These are phyloP conservation scores for Stylonectria norvegica DNA, from an alignment of 2,329 filamentous ascomycete genomes.

Conservation along the genomic window DNA sequence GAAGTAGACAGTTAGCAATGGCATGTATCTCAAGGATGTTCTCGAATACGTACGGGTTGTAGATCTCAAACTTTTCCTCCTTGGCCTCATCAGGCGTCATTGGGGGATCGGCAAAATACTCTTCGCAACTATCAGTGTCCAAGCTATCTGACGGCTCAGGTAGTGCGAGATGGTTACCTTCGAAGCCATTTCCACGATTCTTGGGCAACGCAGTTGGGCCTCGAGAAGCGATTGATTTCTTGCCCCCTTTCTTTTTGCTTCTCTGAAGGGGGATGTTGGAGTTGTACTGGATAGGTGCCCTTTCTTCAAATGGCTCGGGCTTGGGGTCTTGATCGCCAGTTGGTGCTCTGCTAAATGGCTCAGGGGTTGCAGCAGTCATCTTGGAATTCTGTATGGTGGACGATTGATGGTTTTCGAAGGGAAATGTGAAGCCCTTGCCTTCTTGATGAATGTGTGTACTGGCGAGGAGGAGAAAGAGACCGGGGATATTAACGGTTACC, in stretches of 20 bases:
- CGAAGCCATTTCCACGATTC: conserved; percentile 62
- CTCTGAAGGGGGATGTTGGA: conserved; percentile 5
- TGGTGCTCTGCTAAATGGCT: too few species aligned
- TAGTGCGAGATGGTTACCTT: conserved; percentile 52
- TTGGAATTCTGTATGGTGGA: too few species aligned
- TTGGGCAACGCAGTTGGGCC: conserved; percentile 42
- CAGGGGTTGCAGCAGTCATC: too few species aligned
- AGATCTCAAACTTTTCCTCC: conserved; percentile 63
- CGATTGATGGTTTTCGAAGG: too few species aligned
- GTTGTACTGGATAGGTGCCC: not conserved
- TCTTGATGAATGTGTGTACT: too few species aligned
- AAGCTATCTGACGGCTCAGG: too few species aligned
- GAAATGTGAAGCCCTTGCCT: too few species aligned
- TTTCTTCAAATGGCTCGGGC: too few species aligned
- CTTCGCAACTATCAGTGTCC: conserved; percentile 33
- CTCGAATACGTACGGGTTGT: conserved; percentile 52
- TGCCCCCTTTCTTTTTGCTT: conserved; percentile 20
- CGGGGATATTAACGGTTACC: too few species aligned
- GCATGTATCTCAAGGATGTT: too few species aligned
- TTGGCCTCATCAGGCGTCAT: conserved; percentile 66
- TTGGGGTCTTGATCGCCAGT: not conserved
- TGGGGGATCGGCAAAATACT: conserved; percentile 76
- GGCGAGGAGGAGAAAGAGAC: too few species aligned
- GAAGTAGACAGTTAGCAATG: conserved; percentile 19
- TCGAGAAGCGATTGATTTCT: conserved; percentile 21